Evolutionary conservation across 108 stramenopile genomes (phyloP), one percentile per base, ranked within the genome.

Genomic region (Pseudonitzschia delicatissima): DNA sequence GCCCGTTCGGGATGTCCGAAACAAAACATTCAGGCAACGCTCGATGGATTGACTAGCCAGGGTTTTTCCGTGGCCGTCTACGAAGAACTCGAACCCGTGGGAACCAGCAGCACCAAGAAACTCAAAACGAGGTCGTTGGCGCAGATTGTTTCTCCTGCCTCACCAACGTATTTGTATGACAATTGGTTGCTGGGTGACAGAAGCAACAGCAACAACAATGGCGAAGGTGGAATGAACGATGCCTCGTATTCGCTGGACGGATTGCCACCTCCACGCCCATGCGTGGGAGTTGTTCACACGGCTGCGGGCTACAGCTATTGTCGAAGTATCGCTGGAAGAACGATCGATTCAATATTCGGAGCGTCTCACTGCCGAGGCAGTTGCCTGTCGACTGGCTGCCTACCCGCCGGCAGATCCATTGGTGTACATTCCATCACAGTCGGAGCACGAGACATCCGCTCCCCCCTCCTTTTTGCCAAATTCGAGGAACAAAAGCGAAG

Each of bases 31-130:
- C 96, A 97, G 65, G 72, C 84, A 7, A 97, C 96, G 12, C 67
- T 98, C 48, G 91, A 97, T 65, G 64, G 84, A 36, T 66, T 98
- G 29, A 96, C 93, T 3, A 37, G 55, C 18, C 79, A 79, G 45
- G 98, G 96, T 20, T 92, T 96, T 58, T 78, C 74, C 3, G 96
- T 97, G 18, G 95, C 95, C 5, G 93, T 98, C 13, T 97, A 91
- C 69, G 98, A 97, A 75, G 95, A 95, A 67, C 61, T 72, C 42
- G 71, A 67, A 13, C 72, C 76, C 45, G 34, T 48, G 12, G 28
- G 48, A 5, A 47, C 37, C 11, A 27, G 45, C 27, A 29, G 18
- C 21, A 55, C 51, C 28, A 67, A 62, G 53, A 68, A 76, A 53
- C 55, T 90, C 66, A 96, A 96, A 71, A 71, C 66, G 29, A 71